Base-by-base conservation (phyloP, 768 basidiomycete genomes). In the Tephrocybe sp. region DNA sequence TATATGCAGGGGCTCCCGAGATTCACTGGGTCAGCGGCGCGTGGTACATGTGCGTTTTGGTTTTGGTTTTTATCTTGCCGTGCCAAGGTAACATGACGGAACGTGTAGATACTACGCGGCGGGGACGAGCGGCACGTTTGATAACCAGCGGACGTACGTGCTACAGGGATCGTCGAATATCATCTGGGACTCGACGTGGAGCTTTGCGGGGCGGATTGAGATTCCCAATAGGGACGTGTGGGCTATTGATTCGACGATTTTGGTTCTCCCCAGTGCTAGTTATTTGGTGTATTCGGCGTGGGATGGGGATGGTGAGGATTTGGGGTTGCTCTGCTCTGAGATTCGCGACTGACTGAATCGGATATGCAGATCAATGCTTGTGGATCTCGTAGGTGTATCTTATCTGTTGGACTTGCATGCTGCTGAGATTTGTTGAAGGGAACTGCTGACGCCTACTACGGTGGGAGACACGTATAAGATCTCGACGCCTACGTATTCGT, bases 241-340 rank as follows among this genome's bases (percentile, higher is more conserved):
- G 69, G 61, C 64, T 12, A 70, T 71, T 39, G 68, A 71, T 44
- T 64, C 61, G 7, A 71, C 66, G 6, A 56, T 70, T 1, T 51
- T 69, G 14, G 49, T 67, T 14, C 16, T 62, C 13, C 59, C 60
- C 10, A 33, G 56, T 1, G 61, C 53, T 9, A 49, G 54, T 5
- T 71, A 71, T 38, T 52, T 69, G 9, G 66, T 71, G 0, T 68
- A 68, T 44, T 68, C 67, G 3, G 64, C 62, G 35, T 69, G 62
- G 62, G 67, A 69, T 49, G 67, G 68, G 8, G 54, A 51, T 23
- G 54, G 65, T 68, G 39, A 46, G 65, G 57, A 23, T 47, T 10
- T 42, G 31, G 42, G n/a, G n/a, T n/a, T n/a, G n/a, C n/a, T n/a
- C n/a, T n/a, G n/a, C n/a, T n/a, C n/a, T n/a, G n/a, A n/a, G n/a